phyloP scores from a whole-genome alignment of 192 early-diverging fungal genomes.

The Linnemannia schmuckeri region DNA sequence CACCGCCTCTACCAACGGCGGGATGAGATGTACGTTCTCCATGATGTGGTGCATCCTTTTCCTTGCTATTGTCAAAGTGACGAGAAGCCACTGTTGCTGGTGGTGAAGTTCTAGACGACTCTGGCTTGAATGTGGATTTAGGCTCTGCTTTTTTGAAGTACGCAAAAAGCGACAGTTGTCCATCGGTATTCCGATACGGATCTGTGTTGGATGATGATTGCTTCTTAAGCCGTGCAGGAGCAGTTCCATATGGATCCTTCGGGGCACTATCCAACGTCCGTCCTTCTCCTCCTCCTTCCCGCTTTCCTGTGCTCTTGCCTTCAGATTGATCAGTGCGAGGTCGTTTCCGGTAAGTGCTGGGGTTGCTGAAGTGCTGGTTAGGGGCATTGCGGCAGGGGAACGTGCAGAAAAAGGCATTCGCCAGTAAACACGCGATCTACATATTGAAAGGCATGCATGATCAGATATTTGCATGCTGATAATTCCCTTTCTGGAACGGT shows the following conservation, averaged over 20 bases:
- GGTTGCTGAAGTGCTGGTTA: background rate
- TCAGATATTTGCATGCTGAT: no score
- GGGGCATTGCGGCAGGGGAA: constrained; percentile 27
- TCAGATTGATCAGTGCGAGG: background rate
- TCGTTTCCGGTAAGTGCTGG: background rate
- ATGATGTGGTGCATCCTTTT: background rate
- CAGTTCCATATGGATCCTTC: constrained; percentile 22
- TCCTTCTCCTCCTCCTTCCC: background rate
- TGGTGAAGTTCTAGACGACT: background rate
- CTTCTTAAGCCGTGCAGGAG: background rate
- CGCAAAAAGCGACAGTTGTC: constrained; percentile 37
- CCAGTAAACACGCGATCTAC: constrained; percentile 49
- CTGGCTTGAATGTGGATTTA: background rate
- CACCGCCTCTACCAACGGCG: background rate
- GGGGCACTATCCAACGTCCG: constrained; percentile 4
- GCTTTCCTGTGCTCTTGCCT: background rate
- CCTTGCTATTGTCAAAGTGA: background rate
- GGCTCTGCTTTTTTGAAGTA: constrained; percentile 44
- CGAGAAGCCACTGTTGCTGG: background rate
- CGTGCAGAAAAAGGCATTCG: constrained; percentile 51
- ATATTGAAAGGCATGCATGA: background rate
- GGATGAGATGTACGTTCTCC: background rate
- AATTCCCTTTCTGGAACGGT: no score
- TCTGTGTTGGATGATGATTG: constrained; percentile 2
- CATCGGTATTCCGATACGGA: constrained; percentile 18